A percentile compares a stretch with the other conserved stretches of the same genome.
These are phyloP conservation scores for Sugiyamaella xylanicola DNA, from an alignment of 1,139 yeast species.

Conservation along the genomic window DNA sequence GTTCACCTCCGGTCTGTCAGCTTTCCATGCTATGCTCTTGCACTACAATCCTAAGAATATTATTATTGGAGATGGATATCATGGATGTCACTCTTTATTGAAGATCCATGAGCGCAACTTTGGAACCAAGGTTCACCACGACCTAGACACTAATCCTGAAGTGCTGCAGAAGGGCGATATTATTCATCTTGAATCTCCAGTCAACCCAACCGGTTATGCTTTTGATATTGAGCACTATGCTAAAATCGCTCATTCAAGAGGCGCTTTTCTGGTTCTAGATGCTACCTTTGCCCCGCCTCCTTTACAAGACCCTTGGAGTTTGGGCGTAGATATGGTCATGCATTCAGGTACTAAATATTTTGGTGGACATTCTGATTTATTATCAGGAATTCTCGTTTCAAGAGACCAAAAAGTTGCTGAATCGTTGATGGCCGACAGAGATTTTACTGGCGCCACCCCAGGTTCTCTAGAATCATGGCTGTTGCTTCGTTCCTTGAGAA, in stretches of 20 bases:
- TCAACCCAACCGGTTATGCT: slow-evolving; percentile 81
- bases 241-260: slow-evolving; percentile 64
- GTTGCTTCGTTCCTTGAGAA: slow-evolving; percentile 74
- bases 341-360: slow-evolving; percentile 91
- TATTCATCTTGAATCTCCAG: slow-evolving; percentile 83
- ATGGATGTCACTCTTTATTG: slow-evolving; percentile 76
- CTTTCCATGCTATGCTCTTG: slow-evolving; percentile 75
- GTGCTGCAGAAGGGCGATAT: slow-evolving; percentile 68
- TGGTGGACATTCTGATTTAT: slow-evolving; percentile 91
- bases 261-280: slow-evolving; percentile 73
- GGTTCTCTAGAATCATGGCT: slow-evolving; percentile 77
- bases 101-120: slow-evolving; percentile 62
- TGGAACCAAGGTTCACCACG: slow-evolving; percentile 56
- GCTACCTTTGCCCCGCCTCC: slow-evolving; percentile 96
- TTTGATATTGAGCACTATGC: slow-evolving; percentile 65
- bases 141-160: slow-evolving; percentile 54
- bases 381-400: slow-evolving; percentile 77
- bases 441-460: slow-evolving; percentile 72
- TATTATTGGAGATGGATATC: slow-evolving; percentile 80
- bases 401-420: slow-evolving; percentile 53
- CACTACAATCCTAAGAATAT: slow-evolving; percentile 72
- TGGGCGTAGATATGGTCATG: slow-evolving; percentile 80
- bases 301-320: slow-evolving; percentile 72
- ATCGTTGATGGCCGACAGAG: slow-evolving; percentile 60
- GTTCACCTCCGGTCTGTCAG: slow-evolving; percentile 78